Evolutionary conservation across 176 grass and related monocot genomes (phyloP), one percentile per base, ranked within the genome.

Genomic region (Avena insularis): DNA sequence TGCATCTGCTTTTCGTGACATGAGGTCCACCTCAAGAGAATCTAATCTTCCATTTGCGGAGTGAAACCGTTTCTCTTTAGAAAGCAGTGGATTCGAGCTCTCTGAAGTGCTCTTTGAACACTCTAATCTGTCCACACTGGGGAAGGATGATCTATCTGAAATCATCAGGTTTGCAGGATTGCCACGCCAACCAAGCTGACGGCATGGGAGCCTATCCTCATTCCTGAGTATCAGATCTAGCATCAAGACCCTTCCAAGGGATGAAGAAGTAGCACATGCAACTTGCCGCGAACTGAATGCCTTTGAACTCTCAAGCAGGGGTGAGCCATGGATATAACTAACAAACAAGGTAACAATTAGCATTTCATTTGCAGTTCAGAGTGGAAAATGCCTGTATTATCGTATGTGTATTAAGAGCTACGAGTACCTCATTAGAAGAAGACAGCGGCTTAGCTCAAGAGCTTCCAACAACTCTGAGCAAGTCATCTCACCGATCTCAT

Each of bases 311-410:
- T 98, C 93, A 55, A 96, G 92, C 35, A 96, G 82, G 62, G 97
- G 92, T 33, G 97, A 98, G 2, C 97, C 97, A 91, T 98, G 97
- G 48, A 98, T 82, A 87, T 96, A 98, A 81, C 97, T 98, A 89
- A 31, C 71, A 90, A 74, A 78, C 71, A 87, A 83, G 33, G 47
- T 53, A 70, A 76, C 31, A 87, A 66, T 77, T 89, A 78, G 84
- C 58, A 21, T 84, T 21, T 45, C 46, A 23, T 36, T 56, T 65
- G 21, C 59, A 79, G 54, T 55, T 85, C 53, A 68, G 29, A 53
- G 79, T 51, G 19, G 23, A 83, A 88, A 84, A 84, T 81, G 48
- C 33, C 20, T 54, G 40, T 61, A 49, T 38, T 79, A 79, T 21
- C 53, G 87, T 69, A 51, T 35, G 15, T 58, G 48, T 68, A 25